Base-by-base conservation (phyloP, 1,284 basidiomycete species). In the Cryptococcus deneoformans region DNA sequence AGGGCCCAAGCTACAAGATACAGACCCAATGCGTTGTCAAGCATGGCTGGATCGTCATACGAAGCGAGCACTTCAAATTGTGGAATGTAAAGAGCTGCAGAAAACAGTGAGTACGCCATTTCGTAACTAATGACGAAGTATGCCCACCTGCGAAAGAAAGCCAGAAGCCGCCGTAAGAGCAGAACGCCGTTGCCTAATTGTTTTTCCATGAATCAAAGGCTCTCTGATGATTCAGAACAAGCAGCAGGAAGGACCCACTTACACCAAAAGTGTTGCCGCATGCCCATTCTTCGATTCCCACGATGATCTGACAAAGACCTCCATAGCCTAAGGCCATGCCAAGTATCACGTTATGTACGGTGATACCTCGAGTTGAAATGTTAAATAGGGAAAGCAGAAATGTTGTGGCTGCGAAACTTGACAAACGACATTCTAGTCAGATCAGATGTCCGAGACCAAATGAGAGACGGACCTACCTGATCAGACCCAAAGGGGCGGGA, bases 151-250 rank as follows among this genome's bases (percentile, higher is more conserved):
- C 66, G 56, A 85, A 90, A 3, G 87, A 89, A 76, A 90, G 78
- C 89, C 89, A 91, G 81, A 92, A 92, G 1, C 85, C 86, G 56
- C 89, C 90, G 67, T 89, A 93, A 1, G 86, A 86, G 0, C 86
- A 80, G 81, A 92, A 92, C 0, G 90, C 92, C 82, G 83, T 79
- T 14, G 79, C 78, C 61, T 58, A 20, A 20, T 20, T 20, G 20
- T 20, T 20, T 20, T 20, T 20, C 20, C 20, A 20, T 20, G 20
- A 20, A 20, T 20, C 20, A 20, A 20, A 20, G 20, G 20, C 20
- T 20, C 20, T 20, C 20, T 20, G 20, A 20, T 2, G 20, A 20
- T 20, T 20, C 20, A 20, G 20, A 20, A 20, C 20, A 20, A 20
- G 20, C 20, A 20, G 20, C 20, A 20, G 20, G 20, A 20, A 20